phyloP scores from a whole-genome alignment of 805 yeast species.

The Lachancea lanzarotensis region DNA sequence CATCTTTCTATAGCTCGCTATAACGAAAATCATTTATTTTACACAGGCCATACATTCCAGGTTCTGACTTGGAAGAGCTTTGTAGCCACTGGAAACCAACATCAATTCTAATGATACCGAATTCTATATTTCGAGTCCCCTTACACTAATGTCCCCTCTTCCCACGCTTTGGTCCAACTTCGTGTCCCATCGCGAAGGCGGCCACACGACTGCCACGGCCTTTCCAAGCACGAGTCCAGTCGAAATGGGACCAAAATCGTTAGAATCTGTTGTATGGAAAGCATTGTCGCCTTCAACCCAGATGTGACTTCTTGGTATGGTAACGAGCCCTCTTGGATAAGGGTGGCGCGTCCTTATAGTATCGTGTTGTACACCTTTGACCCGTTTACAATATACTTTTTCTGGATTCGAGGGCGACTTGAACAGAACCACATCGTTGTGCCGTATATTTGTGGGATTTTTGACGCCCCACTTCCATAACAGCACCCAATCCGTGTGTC shows the following conservation, averaged over 20 bases:
- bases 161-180: constrained; percentile 22
- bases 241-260: constrained; percentile 83
- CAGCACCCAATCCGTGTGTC: constrained; percentile 52
- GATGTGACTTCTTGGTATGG: constrained; percentile 70
- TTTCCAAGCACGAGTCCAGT: constrained; percentile 75
- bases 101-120: neutral
- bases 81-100: no score
- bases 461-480: constrained; percentile 59
- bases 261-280: constrained; percentile 74
- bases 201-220: constrained; percentile 66
- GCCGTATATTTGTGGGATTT: constrained; percentile 41
- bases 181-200: constrained; percentile 48
- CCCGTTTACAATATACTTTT: constrained; percentile 68
- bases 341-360: constrained; percentile 52
- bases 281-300: constrained; percentile 96
- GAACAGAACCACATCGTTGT: constrained; percentile 69
- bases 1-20: neutral
- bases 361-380: constrained; percentile 73
- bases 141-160: constrained; percentile 14
- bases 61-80: neutral
- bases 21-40: neutral
- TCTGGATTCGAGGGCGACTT: constrained; percentile 79
- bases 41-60: neutral
- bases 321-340: constrained; percentile 52
- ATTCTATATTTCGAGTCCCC: neutral